A percentile compares a stretch with the other conserved stretches of the same genome.
Evolutionary conservation across 2,329 filamentous ascomycete species (phyloP).

Genomic region (Aspergillus aculeatinus): DNA sequence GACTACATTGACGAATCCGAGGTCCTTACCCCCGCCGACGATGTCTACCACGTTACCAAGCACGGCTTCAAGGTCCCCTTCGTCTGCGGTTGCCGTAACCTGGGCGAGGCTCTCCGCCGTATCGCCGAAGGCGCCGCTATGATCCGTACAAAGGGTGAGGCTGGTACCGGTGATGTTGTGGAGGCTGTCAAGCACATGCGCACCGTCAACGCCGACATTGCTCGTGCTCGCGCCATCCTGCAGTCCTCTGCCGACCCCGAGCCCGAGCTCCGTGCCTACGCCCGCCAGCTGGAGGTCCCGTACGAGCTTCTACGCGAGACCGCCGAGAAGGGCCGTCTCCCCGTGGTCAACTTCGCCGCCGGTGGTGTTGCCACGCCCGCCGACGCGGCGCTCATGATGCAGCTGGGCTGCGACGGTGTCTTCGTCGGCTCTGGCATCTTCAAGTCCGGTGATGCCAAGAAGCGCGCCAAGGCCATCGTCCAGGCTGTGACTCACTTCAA

Average conservation of each 20-base stretch:
- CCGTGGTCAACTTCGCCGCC: conserved; percentile 96
- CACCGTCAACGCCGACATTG: conserved; percentile 80
- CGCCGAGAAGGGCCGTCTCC: conserved; percentile 80
- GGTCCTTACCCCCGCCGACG: conserved; percentile 92
- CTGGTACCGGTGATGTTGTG: conserved; percentile 93
- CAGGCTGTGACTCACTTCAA: conserved; percentile 88
- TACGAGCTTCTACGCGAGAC: conserved; percentile 80
- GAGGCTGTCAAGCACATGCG: conserved; percentile 97
- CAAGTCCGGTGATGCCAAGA: conserved; percentile 87
- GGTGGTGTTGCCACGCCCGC: conserved; percentile 99
- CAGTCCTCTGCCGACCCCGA: conserved; percentile 50
- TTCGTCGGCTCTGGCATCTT: conserved; percentile 98
- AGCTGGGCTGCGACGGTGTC: conserved; percentile 94
- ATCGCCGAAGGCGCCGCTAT: conserved; percentile 94
- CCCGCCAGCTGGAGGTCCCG: conserved; percentile 77
- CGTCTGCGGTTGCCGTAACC: conserved; percentile 92
- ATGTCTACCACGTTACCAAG: conserved; percentile 90
- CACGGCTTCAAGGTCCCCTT: conserved; percentile 78
- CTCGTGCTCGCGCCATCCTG: conserved; percentile 62
- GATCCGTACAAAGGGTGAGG: conserved; percentile 98
- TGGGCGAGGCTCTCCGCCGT: conserved; percentile 87
- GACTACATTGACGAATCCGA: conserved; percentile 99
- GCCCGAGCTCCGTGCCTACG: conserved; percentile 73
- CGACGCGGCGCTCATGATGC: conserved; percentile 98
- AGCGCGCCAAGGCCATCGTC: conserved; percentile 91